Base-by-base conservation (phyloP, 106 monocot genomes). In the Acorus calamus region DNA sequence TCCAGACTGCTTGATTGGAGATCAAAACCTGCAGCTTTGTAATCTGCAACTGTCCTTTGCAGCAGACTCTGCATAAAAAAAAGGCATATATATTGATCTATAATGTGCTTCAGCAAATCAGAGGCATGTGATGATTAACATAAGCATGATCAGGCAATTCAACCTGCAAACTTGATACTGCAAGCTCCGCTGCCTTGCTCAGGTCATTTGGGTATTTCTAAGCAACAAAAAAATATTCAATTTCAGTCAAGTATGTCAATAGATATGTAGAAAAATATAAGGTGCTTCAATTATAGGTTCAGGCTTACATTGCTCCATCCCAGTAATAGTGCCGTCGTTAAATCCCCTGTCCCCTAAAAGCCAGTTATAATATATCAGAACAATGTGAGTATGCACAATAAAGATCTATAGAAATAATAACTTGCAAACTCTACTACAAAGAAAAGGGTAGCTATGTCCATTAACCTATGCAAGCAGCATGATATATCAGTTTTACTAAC, bases 141-240 rank as follows among this genome's bases (percentile, higher is more conserved):
- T 28, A 28, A 28, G 28, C 28, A 28, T 28, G 28, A 8, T 52
- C 47, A 45, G 59, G 11, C 7, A 42, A 52, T 52, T 4, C 63
- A 79, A 98, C 91, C 85, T 98, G 98, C 69, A 98, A 74, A 72
- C 88, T 98, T 61, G 98, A 88, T 55, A 98, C 91, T 46, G 98
- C 98, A 76, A 98, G 77, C 76, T 98, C 98, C 66, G 98, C 69
- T 63, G 98, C 91, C 79, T 69, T 88, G 44, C 76, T 83, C 54
- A 98, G 91, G 66, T 86, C 73, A 71, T 92, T 83, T 48, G 91
- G 85, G 59, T 92, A 92, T 88, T 92, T 98, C 98, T 98, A 52
- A 44, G 77, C 12, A 63, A 55, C 6, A 64, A 66, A 75, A 65
- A 56, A 2, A 56, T 58, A 54, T 1, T 4, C 45, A 28, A 28